Evolutionary conservation across 73 alveolate species (phyloP).

Genomic region (Blepharisma japonicum): DNA sequence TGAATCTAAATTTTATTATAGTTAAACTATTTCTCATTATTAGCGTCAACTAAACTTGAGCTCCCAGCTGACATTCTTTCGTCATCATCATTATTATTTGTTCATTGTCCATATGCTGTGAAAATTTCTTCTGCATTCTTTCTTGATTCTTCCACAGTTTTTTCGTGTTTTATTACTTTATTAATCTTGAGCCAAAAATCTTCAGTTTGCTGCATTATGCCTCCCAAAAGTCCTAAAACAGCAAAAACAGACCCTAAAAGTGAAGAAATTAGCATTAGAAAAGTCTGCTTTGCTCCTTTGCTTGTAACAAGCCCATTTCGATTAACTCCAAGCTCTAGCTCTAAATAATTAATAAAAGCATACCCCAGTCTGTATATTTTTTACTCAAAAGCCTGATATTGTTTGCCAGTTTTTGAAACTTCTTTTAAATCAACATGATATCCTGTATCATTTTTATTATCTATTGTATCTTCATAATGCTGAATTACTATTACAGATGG

Average conservation of each 20-base stretch:
- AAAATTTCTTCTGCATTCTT: no score
- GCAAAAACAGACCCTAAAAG: constrained; percentile 24
- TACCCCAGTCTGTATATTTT: background rate
- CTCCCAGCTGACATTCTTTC: no score
- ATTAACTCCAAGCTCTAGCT: background rate
- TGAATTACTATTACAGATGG: constrained; percentile 21
- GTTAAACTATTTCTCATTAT: no score
- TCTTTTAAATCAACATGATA: background rate
- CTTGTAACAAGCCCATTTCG: background rate
- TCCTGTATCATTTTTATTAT: background rate
- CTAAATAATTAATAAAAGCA: background rate
- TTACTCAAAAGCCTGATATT: background rate
- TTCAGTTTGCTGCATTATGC: constrained; percentile 8
- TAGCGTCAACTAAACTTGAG: no score
- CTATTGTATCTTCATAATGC: background rate
- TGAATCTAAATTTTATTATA: no score
- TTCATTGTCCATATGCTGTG: no score
- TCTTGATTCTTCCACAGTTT: no score
- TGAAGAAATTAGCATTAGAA: background rate
- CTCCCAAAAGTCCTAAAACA: background rate
- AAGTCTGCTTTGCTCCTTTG: background rate
- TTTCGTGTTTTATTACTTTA: no score
- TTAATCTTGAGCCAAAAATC: background rate
- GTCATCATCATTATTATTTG: no score
- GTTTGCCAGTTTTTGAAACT: background rate